phyloP scores from a whole-genome alignment of 2,329 filamentous ascomycete genomes.

The Allantophomopsis cytisporea region DNA sequence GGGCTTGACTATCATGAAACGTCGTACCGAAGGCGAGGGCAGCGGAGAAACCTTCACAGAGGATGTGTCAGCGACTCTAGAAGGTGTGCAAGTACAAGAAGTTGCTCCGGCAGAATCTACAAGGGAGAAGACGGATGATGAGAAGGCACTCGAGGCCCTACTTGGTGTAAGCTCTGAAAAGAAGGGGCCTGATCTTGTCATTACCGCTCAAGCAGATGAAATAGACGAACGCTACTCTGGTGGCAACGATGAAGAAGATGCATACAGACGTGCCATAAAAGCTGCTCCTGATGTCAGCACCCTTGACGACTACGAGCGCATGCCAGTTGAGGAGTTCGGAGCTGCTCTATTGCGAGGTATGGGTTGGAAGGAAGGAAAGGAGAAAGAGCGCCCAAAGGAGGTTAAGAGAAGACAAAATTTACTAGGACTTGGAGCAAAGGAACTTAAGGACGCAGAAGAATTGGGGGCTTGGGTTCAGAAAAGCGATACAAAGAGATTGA shows the following conservation, averaged over 20 bases:
- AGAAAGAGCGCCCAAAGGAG: slow-evolving; percentile 45
- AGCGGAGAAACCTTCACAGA: slow-evolving; percentile 12
- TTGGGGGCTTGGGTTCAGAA: slow-evolving; percentile 71
- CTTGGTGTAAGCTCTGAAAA: slow-evolving; percentile 37
- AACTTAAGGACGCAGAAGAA: slow-evolving; percentile 58
- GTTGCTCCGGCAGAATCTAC: slow-evolving; percentile 10
- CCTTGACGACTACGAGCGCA: slow-evolving; percentile 72
- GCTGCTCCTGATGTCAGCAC: slow-evolving; percentile 63
- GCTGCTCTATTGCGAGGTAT: slow-evolving; percentile 82
- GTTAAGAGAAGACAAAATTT: slow-evolving; percentile 64
- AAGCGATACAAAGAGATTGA: slow-evolving; percentile 37
- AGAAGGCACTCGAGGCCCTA: slow-evolving; percentile 53
- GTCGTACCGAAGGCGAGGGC: slow-evolving; percentile 15
- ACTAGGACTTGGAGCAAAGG: slow-evolving; percentile 80
- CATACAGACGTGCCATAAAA: slow-evolving; percentile 56
- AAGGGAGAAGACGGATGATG: slow-evolving; percentile 38
- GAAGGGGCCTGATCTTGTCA: slow-evolving; percentile 34
- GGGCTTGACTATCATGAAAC: slow-evolving; percentile 33
- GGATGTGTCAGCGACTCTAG: neutral
- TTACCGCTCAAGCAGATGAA: slow-evolving; percentile 20
- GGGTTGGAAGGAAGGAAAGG: slow-evolving; percentile 68
- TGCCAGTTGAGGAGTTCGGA: slow-evolving; percentile 91
- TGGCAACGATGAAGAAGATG: slow-evolving; percentile 45
- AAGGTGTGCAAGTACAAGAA: slow-evolving; percentile 13
- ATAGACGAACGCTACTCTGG: slow-evolving; percentile 9